These are phyloP conservation scores for Gloeostereum incarnatum DNA, from an alignment of 768 basidiomycete species.

Conservation along the genomic window DNA sequence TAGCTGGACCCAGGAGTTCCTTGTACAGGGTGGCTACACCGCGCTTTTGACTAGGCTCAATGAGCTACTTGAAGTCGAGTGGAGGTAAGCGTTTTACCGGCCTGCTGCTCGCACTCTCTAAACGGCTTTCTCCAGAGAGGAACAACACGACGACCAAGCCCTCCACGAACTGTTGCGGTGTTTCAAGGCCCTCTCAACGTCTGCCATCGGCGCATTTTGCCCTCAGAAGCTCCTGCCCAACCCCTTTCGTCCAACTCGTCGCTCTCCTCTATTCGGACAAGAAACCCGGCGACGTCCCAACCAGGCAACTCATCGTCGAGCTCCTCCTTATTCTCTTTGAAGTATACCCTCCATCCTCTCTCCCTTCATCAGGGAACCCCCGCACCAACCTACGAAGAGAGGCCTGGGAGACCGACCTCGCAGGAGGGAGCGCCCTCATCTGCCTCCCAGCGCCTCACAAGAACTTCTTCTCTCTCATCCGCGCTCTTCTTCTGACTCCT, in stretches of 20 bases:
- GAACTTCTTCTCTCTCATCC: conserved; percentile 64
- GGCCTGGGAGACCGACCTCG: conserved; percentile 45
- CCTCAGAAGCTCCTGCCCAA: conserved; percentile 80
- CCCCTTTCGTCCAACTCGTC: conserved; percentile 80
- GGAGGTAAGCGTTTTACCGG: conserved; percentile 50
- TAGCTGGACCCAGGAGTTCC: conserved; percentile 88
- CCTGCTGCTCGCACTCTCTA: neutral
- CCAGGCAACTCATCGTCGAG: conserved; percentile 86
- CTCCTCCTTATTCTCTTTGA: conserved; percentile 84
- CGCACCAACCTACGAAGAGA: conserved; percentile 28
- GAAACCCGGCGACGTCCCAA: conserved; percentile 90
- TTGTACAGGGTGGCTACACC: conserved; percentile 77
- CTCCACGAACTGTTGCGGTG: conserved; percentile 88
- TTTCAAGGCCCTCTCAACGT: conserved; percentile 89
- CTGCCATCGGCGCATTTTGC: conserved; percentile 84
- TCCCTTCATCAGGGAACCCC: conserved; percentile 41
- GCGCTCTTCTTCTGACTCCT: conserved; percentile 64
- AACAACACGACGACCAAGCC: conserved; percentile 95
- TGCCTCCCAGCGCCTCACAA: conserved; percentile 68
- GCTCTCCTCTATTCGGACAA: conserved; percentile 92
- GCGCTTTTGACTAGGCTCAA: conserved; percentile 77
- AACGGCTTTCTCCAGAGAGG: conserved; percentile 54
- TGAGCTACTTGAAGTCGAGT: conserved; percentile 91
- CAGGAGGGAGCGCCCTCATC: conserved; percentile 39
- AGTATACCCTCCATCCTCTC: conserved; percentile 66